phyloP scores from a whole-genome alignment of 1,284 basidiomycete species.

The Cystobasidium pallidum region DNA sequence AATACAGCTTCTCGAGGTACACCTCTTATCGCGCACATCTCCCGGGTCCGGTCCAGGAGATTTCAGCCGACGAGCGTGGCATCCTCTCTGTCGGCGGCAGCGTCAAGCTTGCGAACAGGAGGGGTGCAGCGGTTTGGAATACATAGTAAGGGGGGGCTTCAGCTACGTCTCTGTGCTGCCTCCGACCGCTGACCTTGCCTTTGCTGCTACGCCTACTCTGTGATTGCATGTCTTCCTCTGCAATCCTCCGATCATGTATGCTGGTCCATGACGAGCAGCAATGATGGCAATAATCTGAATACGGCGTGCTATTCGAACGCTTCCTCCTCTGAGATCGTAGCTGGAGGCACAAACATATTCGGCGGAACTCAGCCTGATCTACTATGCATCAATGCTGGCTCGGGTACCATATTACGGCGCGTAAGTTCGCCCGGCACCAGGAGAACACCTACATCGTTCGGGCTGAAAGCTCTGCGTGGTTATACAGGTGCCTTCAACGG shows the following conservation, averaged over 20 bases:
- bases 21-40: conserved; percentile 52
- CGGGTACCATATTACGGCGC: conserved; percentile 44
- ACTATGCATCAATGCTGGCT: conserved; percentile 42
- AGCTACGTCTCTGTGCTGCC: too few species aligned
- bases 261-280: conserved; percentile 19
- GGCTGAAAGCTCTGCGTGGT: conserved; percentile 7
- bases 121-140: conserved; percentile 57
- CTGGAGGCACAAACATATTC: conserved; percentile 34
- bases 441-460: background rate
- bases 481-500: conserved; percentile 45
- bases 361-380: conserved; percentile 43
- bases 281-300: conserved; percentile 32
- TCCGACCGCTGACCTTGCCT: background rate
- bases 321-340: conserved; percentile 42
- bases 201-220: background rate
- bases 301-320: conserved; percentile 42
- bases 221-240: background rate
- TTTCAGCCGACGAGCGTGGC: conserved; percentile 56
- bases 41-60: conserved; percentile 53
- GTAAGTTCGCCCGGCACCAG: conserved; percentile 10
- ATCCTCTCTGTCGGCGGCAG: conserved; percentile 56
- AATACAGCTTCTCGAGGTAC: conserved; percentile 45
- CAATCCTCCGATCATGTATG: background rate
- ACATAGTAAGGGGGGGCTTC: conserved; percentile 48
- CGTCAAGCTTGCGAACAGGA: conserved; percentile 57